These are phyloP conservation scores for Heterococcus sp. DNA, from an alignment of 108 stramenopile genomes.

Conservation along the genomic window DNA sequence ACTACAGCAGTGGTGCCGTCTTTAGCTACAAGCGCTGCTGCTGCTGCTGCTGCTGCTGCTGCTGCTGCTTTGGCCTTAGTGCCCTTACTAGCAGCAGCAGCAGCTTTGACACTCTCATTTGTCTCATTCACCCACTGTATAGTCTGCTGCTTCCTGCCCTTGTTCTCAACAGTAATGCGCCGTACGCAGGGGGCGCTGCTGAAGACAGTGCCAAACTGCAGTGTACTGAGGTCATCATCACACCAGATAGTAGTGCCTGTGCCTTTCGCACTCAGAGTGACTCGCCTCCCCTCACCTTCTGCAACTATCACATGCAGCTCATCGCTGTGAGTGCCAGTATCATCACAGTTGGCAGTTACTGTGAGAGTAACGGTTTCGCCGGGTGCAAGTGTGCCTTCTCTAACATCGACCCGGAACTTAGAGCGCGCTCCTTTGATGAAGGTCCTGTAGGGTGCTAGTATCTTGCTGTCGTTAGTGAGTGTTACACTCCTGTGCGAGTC, in stretches of 20 bases:
- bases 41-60: not conserved
- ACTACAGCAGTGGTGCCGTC: too few species aligned
- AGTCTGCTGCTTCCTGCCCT: conserved; percentile 58
- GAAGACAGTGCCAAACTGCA: conserved; percentile 60
- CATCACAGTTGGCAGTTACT: conserved; percentile 60
- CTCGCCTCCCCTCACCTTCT: conserved; percentile 59
- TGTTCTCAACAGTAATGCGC: conserved; percentile 65
- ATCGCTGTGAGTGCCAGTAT: conserved; percentile 55
- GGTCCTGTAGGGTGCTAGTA: conserved; percentile 58
- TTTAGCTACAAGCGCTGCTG: too few species aligned
- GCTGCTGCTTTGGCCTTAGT: not conserved
- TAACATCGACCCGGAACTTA: conserved; percentile 56
- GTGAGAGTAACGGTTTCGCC: conserved; percentile 31
- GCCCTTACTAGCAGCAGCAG: conserved; percentile 42
- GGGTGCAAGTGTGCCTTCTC: conserved; percentile 61
- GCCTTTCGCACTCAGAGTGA: conserved; percentile 51
- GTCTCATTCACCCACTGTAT: conserved; percentile 62
- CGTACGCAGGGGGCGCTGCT: conserved; percentile 47
- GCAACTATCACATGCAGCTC: conserved; percentile 61
- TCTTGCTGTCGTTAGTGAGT: conserved; percentile 52
- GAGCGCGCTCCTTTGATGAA: conserved; percentile 60
- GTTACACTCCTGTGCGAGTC: conserved; percentile 18
- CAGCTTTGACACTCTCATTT: conserved; percentile 20
- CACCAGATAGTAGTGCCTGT: conserved; percentile 63
- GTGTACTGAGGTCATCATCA: conserved; percentile 44